phyloP scores from a whole-genome alignment of 768 basidiomycete genomes.

The Neoboletus subvelutipes region DNA sequence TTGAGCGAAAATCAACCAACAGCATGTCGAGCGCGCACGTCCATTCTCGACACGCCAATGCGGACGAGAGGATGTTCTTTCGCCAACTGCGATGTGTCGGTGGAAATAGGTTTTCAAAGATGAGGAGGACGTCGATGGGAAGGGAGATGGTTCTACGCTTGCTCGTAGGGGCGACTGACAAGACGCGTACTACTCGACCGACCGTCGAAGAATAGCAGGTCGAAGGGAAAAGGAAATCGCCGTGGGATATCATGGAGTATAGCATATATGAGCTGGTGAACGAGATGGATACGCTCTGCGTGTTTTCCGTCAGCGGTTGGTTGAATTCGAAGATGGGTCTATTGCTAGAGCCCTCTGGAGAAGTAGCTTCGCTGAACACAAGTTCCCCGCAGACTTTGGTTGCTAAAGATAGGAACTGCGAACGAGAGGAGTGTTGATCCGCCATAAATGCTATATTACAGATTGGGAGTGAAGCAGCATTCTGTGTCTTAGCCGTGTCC shows the following conservation, averaged over 20 bases:
- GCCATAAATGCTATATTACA: background rate
- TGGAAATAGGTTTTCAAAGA: slow-evolving; percentile 6
- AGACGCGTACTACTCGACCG: slow-evolving; percentile 2
- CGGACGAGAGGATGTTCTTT: slow-evolving; percentile 4
- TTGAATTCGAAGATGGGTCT: slow-evolving; percentile 13
- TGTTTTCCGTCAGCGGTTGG: background rate
- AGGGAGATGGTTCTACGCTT: background rate
- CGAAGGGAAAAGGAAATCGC: background rate
- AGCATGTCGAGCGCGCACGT: slow-evolving; percentile 10
- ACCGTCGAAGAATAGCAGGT: background rate
- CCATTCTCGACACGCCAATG: slow-evolving; percentile 13
- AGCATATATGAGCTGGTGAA: slow-evolving; percentile 2
- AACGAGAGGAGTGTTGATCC: no score
- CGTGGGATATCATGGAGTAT: background rate
- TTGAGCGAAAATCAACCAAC: slow-evolving; percentile 10
- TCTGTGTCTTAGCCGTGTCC: background rate
- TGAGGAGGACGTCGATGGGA: slow-evolving; percentile 5
- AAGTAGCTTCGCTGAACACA: background rate
- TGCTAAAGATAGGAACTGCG: no score
- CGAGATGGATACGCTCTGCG: slow-evolving; percentile 12
- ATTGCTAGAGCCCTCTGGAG: background rate
- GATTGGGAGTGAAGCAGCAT: background rate
- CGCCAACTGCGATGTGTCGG: background rate
- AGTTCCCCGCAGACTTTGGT: background rate
- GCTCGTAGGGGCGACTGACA: background rate